These are phyloP conservation scores for Epichloe glyceriae DNA, from an alignment of 2,329 filamentous ascomycete genomes.

Conservation along the genomic window DNA sequence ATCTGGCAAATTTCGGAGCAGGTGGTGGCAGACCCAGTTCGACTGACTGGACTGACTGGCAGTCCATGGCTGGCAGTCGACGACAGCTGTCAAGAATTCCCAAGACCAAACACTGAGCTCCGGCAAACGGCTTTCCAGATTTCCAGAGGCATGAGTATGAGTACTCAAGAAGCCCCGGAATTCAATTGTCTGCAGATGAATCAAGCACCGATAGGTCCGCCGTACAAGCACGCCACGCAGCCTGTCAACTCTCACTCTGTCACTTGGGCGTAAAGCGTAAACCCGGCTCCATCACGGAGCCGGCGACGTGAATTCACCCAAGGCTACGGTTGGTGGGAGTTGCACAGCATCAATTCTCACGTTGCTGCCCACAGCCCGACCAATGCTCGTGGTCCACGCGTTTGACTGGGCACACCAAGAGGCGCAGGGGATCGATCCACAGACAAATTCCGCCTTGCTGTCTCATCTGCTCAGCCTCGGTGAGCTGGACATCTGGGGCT, in stretches of 20 bases:
- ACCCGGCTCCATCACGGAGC: too few relatives aligned
- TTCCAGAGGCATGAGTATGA: not conserved
- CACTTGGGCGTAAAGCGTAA: too few relatives aligned
- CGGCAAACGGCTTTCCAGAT: not conserved
- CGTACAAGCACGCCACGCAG: not conserved
- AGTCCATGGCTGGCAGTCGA: not conserved
- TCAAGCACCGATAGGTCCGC: not conserved
- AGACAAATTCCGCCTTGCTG: not conserved
- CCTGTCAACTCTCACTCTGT: not conserved
- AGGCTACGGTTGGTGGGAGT: not conserved
- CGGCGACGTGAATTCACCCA: too few relatives aligned
- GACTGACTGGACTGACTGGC: not conserved
- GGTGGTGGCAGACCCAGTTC: not conserved
- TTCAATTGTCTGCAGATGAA: too few relatives aligned
- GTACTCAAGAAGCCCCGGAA: too few relatives aligned
- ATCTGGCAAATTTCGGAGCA: not conserved
- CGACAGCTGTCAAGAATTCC: not conserved
- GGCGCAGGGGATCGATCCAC: not conserved
- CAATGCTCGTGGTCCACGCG: slow-evolving; percentile 1
- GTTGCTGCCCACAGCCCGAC: not conserved
- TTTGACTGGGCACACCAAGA: too few relatives aligned
- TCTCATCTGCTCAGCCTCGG: not conserved
- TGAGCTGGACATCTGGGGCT: not conserved
- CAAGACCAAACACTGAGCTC: too few relatives aligned
- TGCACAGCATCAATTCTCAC: not conserved